Evolutionary conservation across 768 basidiomycete genomes (phyloP).

Genomic region (Lepiota venenata): DNA sequence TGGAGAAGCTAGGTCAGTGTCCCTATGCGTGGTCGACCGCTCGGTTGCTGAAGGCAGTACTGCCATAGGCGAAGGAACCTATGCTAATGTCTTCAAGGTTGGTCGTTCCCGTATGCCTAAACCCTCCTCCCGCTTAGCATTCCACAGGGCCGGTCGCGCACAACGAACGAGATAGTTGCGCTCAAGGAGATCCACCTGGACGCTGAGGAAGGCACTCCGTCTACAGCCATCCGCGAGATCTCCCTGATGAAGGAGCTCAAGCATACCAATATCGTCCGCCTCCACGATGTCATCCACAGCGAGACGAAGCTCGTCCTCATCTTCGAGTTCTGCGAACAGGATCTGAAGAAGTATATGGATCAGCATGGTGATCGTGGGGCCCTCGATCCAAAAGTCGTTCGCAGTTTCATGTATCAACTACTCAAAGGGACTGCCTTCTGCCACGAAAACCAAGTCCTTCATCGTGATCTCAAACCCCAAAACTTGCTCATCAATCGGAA

Average conservation of each 20-base stretch:
- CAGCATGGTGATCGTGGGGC: slow-evolving; percentile 95
- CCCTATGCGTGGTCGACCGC: slow-evolving; percentile 11
- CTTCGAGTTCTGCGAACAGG: slow-evolving; percentile 98
- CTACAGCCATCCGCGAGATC: slow-evolving; percentile 98
- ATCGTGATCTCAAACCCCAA: slow-evolving; percentile 97
- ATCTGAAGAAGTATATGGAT: slow-evolving; percentile 99
- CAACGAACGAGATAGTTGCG: slow-evolving; percentile 98
- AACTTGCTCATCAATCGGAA: slow-evolving; percentile 97
- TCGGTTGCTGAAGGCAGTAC: slow-evolving; percentile 26
- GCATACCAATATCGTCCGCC: slow-evolving; percentile 96
- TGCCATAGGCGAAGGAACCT: slow-evolving; percentile 87
- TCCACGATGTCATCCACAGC: slow-evolving; percentile 98
- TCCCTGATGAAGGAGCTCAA: slow-evolving; percentile 99
- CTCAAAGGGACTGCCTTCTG: slow-evolving; percentile 97
- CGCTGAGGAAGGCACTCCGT: slow-evolving; percentile 98
- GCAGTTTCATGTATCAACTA: slow-evolving; percentile 97
- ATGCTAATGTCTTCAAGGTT: slow-evolving; percentile 97
- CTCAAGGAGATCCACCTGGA: slow-evolving; percentile 99
- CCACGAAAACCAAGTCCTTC: slow-evolving; percentile 96
- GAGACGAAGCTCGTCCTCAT: slow-evolving; percentile 97
- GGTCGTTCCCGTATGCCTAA: slow-evolving; percentile 5
- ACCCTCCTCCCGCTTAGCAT: background rate
- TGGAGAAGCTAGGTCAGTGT: slow-evolving; percentile 87
- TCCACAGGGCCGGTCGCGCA: slow-evolving; percentile 83
- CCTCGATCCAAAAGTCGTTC: slow-evolving; percentile 84